Conservation (phyloP, 495 filamentous ascomycete species). For the Astrothelium macrocarpum region DNA sequence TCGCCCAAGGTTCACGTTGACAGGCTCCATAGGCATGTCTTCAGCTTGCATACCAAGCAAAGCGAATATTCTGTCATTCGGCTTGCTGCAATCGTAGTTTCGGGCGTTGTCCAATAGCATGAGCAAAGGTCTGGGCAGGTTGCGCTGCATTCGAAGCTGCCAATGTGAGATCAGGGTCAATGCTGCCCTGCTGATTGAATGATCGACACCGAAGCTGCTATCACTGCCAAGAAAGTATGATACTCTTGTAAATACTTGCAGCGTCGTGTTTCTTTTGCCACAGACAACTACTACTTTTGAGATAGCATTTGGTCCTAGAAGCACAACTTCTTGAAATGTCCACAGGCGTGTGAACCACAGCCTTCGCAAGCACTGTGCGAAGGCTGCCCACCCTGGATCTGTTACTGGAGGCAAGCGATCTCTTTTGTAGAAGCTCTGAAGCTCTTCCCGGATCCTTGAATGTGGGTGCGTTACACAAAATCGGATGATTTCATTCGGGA, state of each 20-base stretch:
- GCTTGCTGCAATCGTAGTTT: not conserved
- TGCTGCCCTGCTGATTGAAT: not conserved
- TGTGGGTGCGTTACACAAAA: not conserved
- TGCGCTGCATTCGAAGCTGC: constrained; percentile 1
- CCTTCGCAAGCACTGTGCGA: not conserved
- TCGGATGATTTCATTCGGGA: not conserved
- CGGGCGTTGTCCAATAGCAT: not conserved
- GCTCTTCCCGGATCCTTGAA: not conserved
- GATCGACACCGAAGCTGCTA: constrained; percentile 1
- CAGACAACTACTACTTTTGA: constrained; percentile 1
- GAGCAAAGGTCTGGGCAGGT: not conserved
- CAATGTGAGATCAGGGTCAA: not conserved
- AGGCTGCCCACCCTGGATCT: not conserved
- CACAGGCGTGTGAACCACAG: constrained; percentile 1
- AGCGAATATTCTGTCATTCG: not conserved
- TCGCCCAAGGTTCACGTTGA: not conserved
- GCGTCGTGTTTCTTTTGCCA: not conserved
- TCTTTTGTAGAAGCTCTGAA: not conserved
- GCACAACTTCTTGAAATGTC: not conserved
- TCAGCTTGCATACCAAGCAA: not conserved
- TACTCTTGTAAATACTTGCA: not conserved
- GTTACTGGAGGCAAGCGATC: constrained; percentile 2
- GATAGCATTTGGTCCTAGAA: constrained; percentile 1
- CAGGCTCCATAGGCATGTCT: not conserved
- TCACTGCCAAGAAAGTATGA: not conserved